Percentiles rank a stretch among this genome's conserved stretches.
Conservation (phyloP, 169 alveolate genomes). For the Cryptosporidium sp. region DNA sequence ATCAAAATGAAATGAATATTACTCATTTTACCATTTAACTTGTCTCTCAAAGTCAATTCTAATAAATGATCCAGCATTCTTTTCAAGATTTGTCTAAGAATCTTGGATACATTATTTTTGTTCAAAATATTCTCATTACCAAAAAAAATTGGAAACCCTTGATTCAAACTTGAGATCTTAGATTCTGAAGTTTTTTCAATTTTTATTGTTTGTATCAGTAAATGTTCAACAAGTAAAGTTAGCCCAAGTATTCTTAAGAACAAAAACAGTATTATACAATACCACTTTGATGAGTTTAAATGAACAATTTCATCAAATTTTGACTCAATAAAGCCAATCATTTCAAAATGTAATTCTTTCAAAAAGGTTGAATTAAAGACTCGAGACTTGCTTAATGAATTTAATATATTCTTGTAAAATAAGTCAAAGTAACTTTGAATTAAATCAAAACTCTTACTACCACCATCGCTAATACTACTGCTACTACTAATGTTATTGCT, state of each 20-base stretch:
- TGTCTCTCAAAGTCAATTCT: neutral
- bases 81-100: constrained; percentile 18
- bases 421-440: neutral
- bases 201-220: constrained; percentile 9
- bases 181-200: neutral
- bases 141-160: neutral
- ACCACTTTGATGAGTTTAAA: neutral
- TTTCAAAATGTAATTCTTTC: constrained; percentile 19
- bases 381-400: neutral
- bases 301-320: neutral
- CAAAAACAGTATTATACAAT: neutral
- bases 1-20: neutral
- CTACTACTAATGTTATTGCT: neutral
- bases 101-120: constrained; percentile 24
- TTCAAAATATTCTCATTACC: neutral
- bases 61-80: constrained; percentile 7
- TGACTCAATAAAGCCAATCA: constrained; percentile 17
- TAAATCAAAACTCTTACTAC: neutral
- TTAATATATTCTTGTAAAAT: constrained; percentile 3
- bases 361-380: neutral
- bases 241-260: constrained; percentile 10
- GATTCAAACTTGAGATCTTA: neutral
- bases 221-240: constrained; percentile 10
- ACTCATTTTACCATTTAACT: neutral
- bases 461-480: neutral